Conservation (phyloP, 495 filamentous ascomycete genomes). For the Aspergillus sclerotiicarbonarius region DNA sequence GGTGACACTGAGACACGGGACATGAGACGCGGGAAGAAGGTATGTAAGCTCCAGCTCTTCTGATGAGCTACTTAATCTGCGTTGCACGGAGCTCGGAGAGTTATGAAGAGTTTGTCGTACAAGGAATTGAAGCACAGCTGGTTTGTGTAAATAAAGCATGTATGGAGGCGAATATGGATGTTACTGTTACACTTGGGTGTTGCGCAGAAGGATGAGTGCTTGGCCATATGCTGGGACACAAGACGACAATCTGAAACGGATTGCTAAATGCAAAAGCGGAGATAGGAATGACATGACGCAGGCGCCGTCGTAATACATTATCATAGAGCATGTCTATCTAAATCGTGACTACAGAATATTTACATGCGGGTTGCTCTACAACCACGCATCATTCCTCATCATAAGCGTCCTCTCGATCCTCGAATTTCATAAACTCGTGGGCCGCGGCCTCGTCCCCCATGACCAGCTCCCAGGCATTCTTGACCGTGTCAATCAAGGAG, state of each 20-base stretch:
- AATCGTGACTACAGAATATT: background rate
- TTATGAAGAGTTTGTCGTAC: too few species aligned
- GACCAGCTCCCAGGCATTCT: slow-evolving; percentile 61
- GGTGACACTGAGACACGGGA: background rate
- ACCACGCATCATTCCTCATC: slow-evolving; percentile 26
- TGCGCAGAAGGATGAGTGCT: background rate
- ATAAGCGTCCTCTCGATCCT: slow-evolving; percentile 39
- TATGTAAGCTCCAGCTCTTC: too few species aligned
- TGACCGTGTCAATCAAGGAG: slow-evolving; percentile 55
- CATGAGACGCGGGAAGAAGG: too few species aligned
- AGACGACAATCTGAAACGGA: too few species aligned
- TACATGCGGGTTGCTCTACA: background rate
- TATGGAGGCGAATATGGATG: too few species aligned
- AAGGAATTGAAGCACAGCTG: too few species aligned
- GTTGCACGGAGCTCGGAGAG: too few species aligned
- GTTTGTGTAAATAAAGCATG: too few species aligned
- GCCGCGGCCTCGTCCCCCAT: slow-evolving; percentile 48
- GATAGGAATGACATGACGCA: too few species aligned
- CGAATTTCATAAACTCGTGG: slow-evolving; percentile 62
- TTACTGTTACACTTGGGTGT: background rate
- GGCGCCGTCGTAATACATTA: background rate
- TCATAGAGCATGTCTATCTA: background rate
- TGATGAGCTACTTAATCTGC: too few species aligned
- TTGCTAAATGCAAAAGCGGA: too few species aligned
- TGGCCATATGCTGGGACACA: too few species aligned